Conservation (phyloP, 805 yeast genomes). For the Pichia ethanolica region DNA sequence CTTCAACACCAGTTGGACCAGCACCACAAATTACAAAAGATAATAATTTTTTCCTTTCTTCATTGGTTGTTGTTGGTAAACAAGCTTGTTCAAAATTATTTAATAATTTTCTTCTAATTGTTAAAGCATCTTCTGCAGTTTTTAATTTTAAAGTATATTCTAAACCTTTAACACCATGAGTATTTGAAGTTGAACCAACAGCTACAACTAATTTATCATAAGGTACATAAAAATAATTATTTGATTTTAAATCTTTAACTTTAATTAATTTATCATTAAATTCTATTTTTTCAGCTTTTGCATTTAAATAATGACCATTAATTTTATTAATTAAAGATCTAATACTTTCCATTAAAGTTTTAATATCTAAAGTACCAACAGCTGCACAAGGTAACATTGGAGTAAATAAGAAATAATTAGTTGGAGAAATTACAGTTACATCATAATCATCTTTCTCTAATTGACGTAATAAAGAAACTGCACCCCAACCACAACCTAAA, state of each 20-base stretch:
- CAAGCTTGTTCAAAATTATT: slow-evolving; percentile 84
- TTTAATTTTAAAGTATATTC: slow-evolving; percentile 83
- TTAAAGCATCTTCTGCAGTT: slow-evolving; percentile 81
- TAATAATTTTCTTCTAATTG: slow-evolving; percentile 74
- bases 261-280: slow-evolving; percentile 57
- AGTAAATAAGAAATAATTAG: slow-evolving; percentile 92
- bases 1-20: slow-evolving; percentile 97
- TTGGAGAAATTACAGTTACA: slow-evolving; percentile 84
- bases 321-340: slow-evolving; percentile 74
- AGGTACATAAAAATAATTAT: slow-evolving; percentile 38
- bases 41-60: slow-evolving; percentile 75
- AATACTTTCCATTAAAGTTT: slow-evolving; percentile 91
- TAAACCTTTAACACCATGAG: slow-evolving; percentile 93
- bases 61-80: slow-evolving; percentile 58
- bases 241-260: slow-evolving; percentile 42
- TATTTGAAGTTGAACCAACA: slow-evolving; percentile 91
- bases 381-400: slow-evolving; percentile 92
- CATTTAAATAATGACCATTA: slow-evolving; percentile 78
- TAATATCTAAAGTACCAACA: slow-evolving; percentile 84
- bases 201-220: slow-evolving; percentile 87
- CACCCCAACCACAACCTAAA: slow-evolving; percentile 93
- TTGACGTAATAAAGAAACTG: slow-evolving; percentile 74
- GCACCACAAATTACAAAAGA: slow-evolving; percentile 94
- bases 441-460: slow-evolving; percentile 81
- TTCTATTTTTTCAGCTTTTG: slow-evolving; percentile 80